Evolutionary conservation across 2,329 filamentous ascomycete genomes (phyloP), one percentile per base, ranked within the genome.

Genomic region (Xylaria sp.): DNA sequence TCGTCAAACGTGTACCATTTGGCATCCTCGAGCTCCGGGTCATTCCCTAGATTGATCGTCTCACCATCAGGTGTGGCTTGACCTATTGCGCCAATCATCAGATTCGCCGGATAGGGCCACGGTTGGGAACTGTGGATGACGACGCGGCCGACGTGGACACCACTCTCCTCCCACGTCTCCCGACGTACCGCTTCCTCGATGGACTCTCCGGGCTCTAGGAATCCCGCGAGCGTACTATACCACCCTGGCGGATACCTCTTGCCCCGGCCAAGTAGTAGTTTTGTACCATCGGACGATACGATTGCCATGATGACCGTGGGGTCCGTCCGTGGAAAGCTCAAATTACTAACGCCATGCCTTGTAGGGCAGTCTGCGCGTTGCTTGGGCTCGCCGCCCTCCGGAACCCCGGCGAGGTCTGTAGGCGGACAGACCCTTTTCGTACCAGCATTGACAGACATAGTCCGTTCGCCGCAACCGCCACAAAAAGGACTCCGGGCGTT

Each of bases 251-350:
- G 96, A 86, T 91, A 99, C 61, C 93, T 87, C 80, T 92, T 92
- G 76, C 93, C 89, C 15, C 96, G 90, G 43, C 96, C 96, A 0
- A 99, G 90, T 8, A 99, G 87, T 45, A 97, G 82, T 69, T 89
- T 88, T 72, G 90, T 87, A 58, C 91, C 91, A 73, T 97, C 93
- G 59, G 90, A 85, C 61, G 92, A 97, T 36, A 98, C 88, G 12
- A 97, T 91, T 0, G 94, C 95, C 82, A 97, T 94, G 81, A 99
- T 99, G 78, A 98, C 94, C 32, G 93, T 97, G 0, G 94, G 94
- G 75, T 97, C 94, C 1, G 95, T 97, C 59, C 94, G 89, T 2
- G 95, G 95, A 84, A 97, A 98, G 76, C 87, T 91, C 61, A 97
- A 85, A 81, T 99, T 99, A 36, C 94, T 97, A 53, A 99, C 83